These are phyloP conservation scores for Polygonum aviculare DNA, from an alignment of 148 eudicot species.

Conservation along the genomic window DNA sequence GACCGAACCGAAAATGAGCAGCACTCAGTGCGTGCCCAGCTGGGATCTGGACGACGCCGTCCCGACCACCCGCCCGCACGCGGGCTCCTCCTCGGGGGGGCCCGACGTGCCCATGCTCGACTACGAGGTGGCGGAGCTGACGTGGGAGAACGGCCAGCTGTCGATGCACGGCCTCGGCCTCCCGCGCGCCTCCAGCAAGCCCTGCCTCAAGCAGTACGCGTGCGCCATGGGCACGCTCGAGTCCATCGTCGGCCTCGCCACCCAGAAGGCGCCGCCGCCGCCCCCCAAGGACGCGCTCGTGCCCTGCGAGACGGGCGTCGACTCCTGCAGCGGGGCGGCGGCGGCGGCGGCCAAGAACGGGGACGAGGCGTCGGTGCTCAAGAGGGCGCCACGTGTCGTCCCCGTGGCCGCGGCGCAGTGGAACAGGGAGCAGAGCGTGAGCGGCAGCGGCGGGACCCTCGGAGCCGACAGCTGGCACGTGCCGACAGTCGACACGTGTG, in stretches of 20 bases:
- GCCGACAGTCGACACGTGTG: constrained; percentile 32
- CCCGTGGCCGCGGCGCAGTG: constrained; percentile 17
- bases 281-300: neutral
- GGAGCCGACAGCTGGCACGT: constrained; percentile 21
- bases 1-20: constrained; percentile 1
- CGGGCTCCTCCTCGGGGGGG: constrained; percentile 17
- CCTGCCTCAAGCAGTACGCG: constrained; percentile 2
- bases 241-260: constrained; percentile 73
- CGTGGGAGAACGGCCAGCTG: constrained; percentile 85
- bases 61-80: constrained; percentile 16
- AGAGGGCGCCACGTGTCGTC: constrained; percentile 13
- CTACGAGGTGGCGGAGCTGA: constrained; percentile 73
- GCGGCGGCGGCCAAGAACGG: neutral
- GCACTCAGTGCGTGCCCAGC: constrained; percentile 72
- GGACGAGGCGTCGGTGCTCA: neutral
- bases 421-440: constrained; percentile 24
- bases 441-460: constrained; percentile 20
- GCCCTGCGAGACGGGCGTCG: neutral
- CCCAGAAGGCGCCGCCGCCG: constrained; percentile 13
- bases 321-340: neutral
- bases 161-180: constrained; percentile 62
- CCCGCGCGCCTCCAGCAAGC: constrained; percentile 30
- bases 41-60: constrained; percentile 41
- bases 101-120: constrained; percentile 25
- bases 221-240: constrained; percentile 75